Percentiles rank a stretch among this genome's conserved stretches.
phyloP scores from a whole-genome alignment of 1,284 basidiomycete species.

The Papiliotrema laurentii region DNA sequence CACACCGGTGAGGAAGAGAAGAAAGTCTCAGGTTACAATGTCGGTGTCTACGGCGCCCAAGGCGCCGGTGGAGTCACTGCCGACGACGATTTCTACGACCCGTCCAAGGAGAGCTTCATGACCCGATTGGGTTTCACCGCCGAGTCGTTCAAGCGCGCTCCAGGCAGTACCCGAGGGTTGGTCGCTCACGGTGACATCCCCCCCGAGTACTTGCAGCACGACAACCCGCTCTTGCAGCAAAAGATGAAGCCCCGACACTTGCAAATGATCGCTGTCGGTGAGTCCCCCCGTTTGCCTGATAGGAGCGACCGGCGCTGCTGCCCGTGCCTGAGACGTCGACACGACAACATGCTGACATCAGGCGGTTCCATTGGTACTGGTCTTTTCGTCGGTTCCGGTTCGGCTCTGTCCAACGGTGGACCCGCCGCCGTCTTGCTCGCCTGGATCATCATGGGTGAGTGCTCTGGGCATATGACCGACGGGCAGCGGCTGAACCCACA shows the following conservation, averaged over 20 bases:
- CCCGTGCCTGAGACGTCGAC: not conserved
- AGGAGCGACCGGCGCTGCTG: not conserved
- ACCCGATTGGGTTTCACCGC: slow-evolving; percentile 47
- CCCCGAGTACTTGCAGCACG: slow-evolving; percentile 24
- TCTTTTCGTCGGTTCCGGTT: slow-evolving; percentile 50
- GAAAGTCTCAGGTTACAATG: slow-evolving; percentile 5
- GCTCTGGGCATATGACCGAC: not conserved
- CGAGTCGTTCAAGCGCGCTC: slow-evolving; percentile 50
- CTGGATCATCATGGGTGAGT: slow-evolving; percentile 38
- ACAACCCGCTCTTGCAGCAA: slow-evolving; percentile 46
- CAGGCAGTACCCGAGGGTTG: slow-evolving; percentile 40
- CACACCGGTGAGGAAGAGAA: slow-evolving; percentile 3
- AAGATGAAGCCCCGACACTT: slow-evolving; percentile 47
- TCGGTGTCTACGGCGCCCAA: slow-evolving; percentile 11
- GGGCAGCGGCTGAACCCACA: not conserved
- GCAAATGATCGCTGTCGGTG: slow-evolving; percentile 49
- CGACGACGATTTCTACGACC: slow-evolving; percentile 43
- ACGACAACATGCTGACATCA: not conserved
- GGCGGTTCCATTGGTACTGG: slow-evolving; percentile 53
- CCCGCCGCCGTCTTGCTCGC: slow-evolving; percentile 50
- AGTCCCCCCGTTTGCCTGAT: not conserved
- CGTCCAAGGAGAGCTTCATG: slow-evolving; percentile 39
- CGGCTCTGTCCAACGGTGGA: slow-evolving; percentile 50
- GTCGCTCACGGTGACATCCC: slow-evolving; percentile 32
- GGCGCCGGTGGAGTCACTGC: not conserved